Conservation (phyloP, 1,284 basidiomycete species). For the Ceratorhiza oryzae-sativae region DNA sequence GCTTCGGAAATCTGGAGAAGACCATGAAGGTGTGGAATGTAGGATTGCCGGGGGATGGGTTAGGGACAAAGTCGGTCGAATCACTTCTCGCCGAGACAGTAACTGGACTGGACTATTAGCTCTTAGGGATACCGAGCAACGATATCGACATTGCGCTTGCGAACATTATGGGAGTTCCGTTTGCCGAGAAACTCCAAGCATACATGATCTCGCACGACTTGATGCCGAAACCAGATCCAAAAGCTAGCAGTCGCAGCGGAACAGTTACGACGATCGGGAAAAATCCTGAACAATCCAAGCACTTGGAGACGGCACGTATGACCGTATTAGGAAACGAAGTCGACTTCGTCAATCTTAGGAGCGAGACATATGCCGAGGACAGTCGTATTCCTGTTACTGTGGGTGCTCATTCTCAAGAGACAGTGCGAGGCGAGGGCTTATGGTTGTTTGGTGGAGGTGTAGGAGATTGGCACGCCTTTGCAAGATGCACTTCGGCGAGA, state of each 20-base stretch:
- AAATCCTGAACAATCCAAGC: conserved; percentile 98
- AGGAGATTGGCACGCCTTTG: conserved; percentile 92
- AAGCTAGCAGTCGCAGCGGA: conserved; percentile 6
- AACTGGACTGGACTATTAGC: conserved; percentile 56
- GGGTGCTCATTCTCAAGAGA: conserved; percentile 49
- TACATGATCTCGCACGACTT: conserved; percentile 62
- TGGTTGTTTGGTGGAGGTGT: conserved; percentile 19
- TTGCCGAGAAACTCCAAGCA: conserved; percentile 81
- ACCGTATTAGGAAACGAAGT: conserved; percentile 83
- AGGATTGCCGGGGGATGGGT: conserved; percentile 97
- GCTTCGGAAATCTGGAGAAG: conserved; percentile 54
- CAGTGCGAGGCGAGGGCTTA: background rate
- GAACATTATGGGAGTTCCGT: conserved; percentile 88
- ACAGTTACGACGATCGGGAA: conserved; percentile 77
- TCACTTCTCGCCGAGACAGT: background rate
- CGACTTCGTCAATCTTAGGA: conserved; percentile 94
- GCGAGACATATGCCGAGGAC: conserved; percentile 87
- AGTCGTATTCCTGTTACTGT: conserved; percentile 93
- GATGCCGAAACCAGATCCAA: background rate
- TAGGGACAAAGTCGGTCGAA: conserved; percentile 82
- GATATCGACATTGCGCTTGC: conserved; percentile 95
- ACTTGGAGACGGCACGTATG: conserved; percentile 95
- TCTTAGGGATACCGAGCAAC: conserved; percentile 82
- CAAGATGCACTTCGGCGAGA: conserved; percentile 93
- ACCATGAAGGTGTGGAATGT: conserved; percentile 69